A percentile compares a stretch with the other conserved stretches of the same genome.
phyloP scores from a whole-genome alignment of 345 rosid species.

The Citrus sp. region DNA sequence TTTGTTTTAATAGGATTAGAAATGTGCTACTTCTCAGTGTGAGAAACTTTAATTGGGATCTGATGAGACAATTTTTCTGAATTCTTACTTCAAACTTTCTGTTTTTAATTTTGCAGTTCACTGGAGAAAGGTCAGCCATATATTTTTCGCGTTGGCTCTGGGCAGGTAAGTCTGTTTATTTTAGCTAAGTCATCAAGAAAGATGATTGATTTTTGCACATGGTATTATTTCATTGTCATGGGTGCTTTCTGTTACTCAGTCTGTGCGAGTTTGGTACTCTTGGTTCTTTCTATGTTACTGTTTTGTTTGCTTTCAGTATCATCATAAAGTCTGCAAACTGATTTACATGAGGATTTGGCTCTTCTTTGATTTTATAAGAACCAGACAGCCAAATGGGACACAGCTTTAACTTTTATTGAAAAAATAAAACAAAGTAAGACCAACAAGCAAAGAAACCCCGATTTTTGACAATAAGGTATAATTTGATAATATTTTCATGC shows the following conservation, averaged over 20 bases:
- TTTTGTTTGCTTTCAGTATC: neutral
- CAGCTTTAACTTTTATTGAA: neutral
- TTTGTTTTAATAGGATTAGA: neutral
- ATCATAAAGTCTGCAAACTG: neutral
- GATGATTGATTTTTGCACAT: neutral
- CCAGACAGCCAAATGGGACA: neutral
- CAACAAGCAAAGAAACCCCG: neutral
- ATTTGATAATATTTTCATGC: neutral
- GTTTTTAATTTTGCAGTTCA: constrained; percentile 53
- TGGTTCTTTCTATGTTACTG: neutral
- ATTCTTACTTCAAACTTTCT: neutral
- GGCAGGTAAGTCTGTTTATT: constrained; percentile 53
- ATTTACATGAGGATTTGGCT: neutral
- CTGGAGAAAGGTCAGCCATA: constrained; percentile 77
- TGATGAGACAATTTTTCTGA: neutral
- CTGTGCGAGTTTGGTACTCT: neutral
- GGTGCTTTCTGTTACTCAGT: neutral
- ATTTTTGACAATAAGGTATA: neutral
- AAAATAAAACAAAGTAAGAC: neutral
- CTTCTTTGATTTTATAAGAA: neutral
- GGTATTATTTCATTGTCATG: neutral
- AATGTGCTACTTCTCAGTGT: neutral
- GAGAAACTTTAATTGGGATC: neutral
- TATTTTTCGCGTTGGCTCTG: constrained; percentile 89
- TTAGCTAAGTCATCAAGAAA: neutral